These are phyloP conservation scores for Filosporella fistucella DNA, from an alignment of 495 filamentous ascomycete species.

Conservation along the genomic window DNA sequence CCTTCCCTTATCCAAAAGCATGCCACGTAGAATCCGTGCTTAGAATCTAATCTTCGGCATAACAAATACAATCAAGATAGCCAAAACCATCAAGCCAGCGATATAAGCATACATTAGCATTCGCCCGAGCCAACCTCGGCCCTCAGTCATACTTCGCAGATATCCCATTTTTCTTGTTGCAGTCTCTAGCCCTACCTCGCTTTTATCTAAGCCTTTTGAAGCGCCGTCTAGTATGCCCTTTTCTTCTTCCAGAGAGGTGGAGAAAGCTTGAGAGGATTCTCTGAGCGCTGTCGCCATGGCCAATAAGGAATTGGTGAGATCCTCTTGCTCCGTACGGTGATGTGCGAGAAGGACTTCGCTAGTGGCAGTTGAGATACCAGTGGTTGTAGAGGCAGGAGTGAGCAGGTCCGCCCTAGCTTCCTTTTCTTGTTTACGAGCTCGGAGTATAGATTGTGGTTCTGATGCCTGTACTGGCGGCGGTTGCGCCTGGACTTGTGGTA, in stretches of 20 bases:
- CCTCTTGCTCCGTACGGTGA: constrained; percentile 76
- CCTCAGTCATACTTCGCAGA: constrained; percentile 72
- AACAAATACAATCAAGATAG: constrained; percentile 72
- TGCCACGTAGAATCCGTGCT: not conserved
- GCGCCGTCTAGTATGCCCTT: constrained; percentile 64
- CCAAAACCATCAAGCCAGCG: constrained; percentile 67
- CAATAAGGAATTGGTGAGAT: constrained; percentile 76
- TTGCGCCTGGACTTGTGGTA: constrained; percentile 6
- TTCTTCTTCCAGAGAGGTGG: constrained; percentile 66
- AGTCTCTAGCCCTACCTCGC: constrained; percentile 65
- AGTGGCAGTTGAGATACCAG: constrained; percentile 27
- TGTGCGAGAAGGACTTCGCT: constrained; percentile 67
- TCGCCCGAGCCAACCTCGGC: constrained; percentile 80
- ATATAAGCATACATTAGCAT: constrained; percentile 84
- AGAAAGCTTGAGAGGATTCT: constrained; percentile 64
- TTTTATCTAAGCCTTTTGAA: constrained; percentile 69
- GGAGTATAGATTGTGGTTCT: constrained; percentile 20
- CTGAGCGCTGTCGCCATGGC: constrained; percentile 76
- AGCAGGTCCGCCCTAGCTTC: constrained; percentile 11
- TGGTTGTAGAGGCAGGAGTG: constrained; percentile 10
- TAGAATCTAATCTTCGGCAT: constrained; percentile 83
- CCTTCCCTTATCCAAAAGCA: constrained; percentile 3
- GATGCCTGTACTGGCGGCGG: constrained; percentile 16
- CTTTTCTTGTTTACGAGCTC: constrained; percentile 13
- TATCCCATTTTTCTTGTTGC: constrained; percentile 70